A percentile compares a stretch with the other conserved stretches of the same genome.
phyloP scores from a whole-genome alignment of 192 early-diverging fungal species.

The Coemansia aciculifera region DNA sequence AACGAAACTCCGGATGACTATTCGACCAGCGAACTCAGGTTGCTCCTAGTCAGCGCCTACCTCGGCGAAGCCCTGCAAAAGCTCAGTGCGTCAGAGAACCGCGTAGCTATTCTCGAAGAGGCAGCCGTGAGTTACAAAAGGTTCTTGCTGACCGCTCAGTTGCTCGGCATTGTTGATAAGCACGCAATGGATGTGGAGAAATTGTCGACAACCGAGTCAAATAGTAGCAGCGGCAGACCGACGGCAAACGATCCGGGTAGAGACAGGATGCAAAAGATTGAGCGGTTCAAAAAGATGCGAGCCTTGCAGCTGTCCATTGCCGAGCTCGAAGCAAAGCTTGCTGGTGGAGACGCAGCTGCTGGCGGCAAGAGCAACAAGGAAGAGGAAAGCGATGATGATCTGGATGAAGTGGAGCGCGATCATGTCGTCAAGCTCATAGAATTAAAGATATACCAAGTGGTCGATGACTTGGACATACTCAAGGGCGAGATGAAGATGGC shows the following conservation, averaged over 20 bases:
- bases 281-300: conserved; percentile 57
- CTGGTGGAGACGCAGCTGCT: conserved; percentile 27
- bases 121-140: conserved; percentile 17
- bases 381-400: conserved; percentile 56
- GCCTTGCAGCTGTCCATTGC: conserved; percentile 76
- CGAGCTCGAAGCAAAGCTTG: conserved; percentile 73
- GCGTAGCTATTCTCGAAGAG: conserved; percentile 19
- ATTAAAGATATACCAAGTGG: conserved; percentile 67
- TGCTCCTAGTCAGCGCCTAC: conserved; percentile 34
- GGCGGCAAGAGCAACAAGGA: background rate
- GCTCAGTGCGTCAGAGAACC: conserved; percentile 3
- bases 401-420: conserved; percentile 79
- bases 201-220: background rate
- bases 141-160: conserved; percentile 31
- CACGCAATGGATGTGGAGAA: background rate
- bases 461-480: conserved; percentile 70
- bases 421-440: conserved; percentile 71
- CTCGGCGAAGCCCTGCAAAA: conserved; percentile 48
- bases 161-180: conserved; percentile 20
- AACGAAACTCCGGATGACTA: conserved; percentile 92
- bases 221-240: background rate
- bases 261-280: conserved; percentile 34
- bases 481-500: conserved; percentile 81
- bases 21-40: conserved; percentile 74
- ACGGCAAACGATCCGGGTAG: conserved; percentile 13